Base-by-base conservation (phyloP, 176 grass and related monocot species). In the Musa schizocarpa region DNA sequence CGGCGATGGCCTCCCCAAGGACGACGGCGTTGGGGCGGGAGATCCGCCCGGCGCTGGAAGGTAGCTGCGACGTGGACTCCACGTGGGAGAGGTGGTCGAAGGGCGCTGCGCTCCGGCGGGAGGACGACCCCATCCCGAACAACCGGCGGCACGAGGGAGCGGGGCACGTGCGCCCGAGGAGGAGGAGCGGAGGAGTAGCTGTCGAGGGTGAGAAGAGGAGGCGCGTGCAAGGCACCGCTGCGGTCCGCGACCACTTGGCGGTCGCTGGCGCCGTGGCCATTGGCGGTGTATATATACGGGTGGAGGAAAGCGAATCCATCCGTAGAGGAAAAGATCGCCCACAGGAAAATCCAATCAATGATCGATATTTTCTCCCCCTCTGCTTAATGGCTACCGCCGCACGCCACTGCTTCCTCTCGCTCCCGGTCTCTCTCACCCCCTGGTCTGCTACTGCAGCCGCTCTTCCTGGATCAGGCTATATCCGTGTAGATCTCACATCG, bases 61-160 rank as follows among this genome's bases (percentile, higher is more conserved):
- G 89, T 52, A 73, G 83, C 71, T 83, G 76, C 58, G 89, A 82
- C 93, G 88, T 90, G 76, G 81, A 85, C 81, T 92, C 93, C 62
- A 92, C 71, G 52, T 92, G 89, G 20, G 83, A 65, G 50, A 81
- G 82, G 55, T 19, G 29, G 9, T 24, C 63, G 8, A 22, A 21
- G 7, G 63, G 24, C 21, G 22, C 64, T 0, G 2, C 11, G 25
- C 64, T 14, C 19, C 56, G 56, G 24, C 64, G 25, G 26, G 25
- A 25, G 21, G 63, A 65, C 63, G 63, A 22, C 63, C 21, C n/a
- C 63, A 22, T 34, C 24, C 65, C 65, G 34, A 6, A 43, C 34
- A 43, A 43, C 4, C 34, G 34, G 34, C 34, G 34, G 34, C 34
- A 43, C 34, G 34, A 4, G 34, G 34, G 24, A 21, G 64, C 64